Conservation (phyloP, 2,329 filamentous ascomycete species). For the Diaporthe sp. region DNA sequence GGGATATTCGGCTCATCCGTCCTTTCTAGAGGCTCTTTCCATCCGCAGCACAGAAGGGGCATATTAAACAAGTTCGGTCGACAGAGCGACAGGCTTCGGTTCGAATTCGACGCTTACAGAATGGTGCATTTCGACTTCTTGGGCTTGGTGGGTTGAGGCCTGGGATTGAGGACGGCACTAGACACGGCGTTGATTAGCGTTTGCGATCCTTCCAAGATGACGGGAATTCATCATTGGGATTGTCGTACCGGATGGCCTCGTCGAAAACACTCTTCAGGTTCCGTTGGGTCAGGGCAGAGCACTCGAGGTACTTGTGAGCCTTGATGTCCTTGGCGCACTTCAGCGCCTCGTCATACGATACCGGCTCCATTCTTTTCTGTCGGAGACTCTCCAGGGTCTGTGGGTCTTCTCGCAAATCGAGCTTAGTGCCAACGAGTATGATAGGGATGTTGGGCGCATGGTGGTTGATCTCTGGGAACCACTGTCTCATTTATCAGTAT, state of each 20-base stretch:
- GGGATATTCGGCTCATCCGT: constrained; percentile 2
- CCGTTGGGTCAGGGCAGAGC: constrained; percentile 94
- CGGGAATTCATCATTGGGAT: constrained; percentile 37
- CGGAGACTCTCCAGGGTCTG: constrained; percentile 84
- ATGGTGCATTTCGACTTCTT: constrained; percentile 78
- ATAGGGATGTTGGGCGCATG: constrained; percentile 96
- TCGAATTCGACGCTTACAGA: constrained; percentile 59
- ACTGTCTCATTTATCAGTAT: constrained; percentile 63
- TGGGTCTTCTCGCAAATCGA: constrained; percentile 92
- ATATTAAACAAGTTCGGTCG: constrained; percentile 26
- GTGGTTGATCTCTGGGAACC: constrained; percentile 97
- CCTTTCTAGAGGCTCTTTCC: constrained; percentile 29
- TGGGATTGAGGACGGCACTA: constrained; percentile 79
- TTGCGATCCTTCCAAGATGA: constrained; percentile 36
- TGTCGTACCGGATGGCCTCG: constrained; percentile 88
- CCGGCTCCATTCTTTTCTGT: constrained; percentile 96
- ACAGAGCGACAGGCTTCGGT: constrained; percentile 18
- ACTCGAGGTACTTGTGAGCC: constrained; percentile 97
- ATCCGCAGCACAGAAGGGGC: constrained; percentile 27
- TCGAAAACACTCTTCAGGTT: constrained; percentile 99
- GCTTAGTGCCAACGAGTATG: constrained; percentile 96
- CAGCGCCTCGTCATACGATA: constrained; percentile 92
- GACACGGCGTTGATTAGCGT: constrained; percentile 36
- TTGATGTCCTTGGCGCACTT: constrained; percentile 92
- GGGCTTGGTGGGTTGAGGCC: constrained; percentile 65